A percentile compares a stretch with the other conserved stretches of the same genome.
These are phyloP conservation scores for Brachypodium distachyon DNA, from an alignment of 202 grass and related monocot genomes.

Conservation along the genomic window DNA sequence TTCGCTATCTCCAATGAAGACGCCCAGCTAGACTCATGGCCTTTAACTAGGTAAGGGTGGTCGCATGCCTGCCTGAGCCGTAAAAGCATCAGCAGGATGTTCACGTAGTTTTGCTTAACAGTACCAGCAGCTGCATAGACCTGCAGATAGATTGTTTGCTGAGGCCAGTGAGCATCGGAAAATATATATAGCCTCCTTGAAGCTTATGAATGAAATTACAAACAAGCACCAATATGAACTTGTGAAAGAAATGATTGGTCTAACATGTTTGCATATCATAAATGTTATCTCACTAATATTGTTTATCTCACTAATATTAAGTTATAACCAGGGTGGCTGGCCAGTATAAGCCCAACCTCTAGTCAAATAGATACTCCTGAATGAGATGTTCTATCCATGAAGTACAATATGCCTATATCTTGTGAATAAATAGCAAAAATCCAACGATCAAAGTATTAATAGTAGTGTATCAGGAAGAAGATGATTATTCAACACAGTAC, in stretches of 20 bases:
- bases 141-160: constrained; percentile 36
- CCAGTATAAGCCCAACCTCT: background rate
- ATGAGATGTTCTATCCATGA: background rate
- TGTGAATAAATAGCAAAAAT: background rate
- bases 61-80: constrained; percentile 93
- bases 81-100: constrained; percentile 97
- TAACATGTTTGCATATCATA: background rate
- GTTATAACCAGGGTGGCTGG: background rate
- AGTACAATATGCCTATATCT: background rate
- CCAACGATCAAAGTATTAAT: background rate
- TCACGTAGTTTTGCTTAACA: constrained; percentile 98
- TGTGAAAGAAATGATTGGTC: background rate
- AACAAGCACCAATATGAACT: background rate
- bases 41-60: constrained; percentile 83
- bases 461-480: background rate
- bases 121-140: constrained; percentile 95
- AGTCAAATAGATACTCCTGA: background rate
- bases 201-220: background rate
- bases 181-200: background rate
- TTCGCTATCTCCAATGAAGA: constrained; percentile 69
- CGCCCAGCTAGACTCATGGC: constrained; percentile 57
- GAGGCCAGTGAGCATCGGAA: constrained; percentile 2
- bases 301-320: background rate
- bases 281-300: background rate
- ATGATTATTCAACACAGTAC: constrained; percentile 24